phyloP scores from a whole-genome alignment of 2,329 filamentous ascomycete genomes.

The Amauroascus verrucosus region DNA sequence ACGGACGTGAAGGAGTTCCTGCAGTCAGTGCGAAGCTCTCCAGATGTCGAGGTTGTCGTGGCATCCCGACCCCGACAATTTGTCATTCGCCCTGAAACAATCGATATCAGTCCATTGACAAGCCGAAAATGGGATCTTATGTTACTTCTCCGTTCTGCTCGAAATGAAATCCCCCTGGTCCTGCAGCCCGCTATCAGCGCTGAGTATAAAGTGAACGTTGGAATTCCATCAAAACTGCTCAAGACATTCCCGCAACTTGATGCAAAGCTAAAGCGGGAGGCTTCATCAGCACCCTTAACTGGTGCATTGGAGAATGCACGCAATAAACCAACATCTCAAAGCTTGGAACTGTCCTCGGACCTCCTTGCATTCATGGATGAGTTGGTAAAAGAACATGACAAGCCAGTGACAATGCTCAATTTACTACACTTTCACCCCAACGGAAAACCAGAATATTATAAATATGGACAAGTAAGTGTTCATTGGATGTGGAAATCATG shows the following conservation, averaged over 20 bases:
- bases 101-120: slow-evolving; percentile 25
- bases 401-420: slow-evolving; percentile 53
- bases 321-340: slow-evolving; percentile 34
- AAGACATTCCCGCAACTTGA: slow-evolving; percentile 22
- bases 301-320: slow-evolving; percentile 25
- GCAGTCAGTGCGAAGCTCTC: slow-evolving; percentile 20
- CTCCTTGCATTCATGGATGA: slow-evolving; percentile 42
- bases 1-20: slow-evolving; percentile 23
- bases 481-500: neutral
- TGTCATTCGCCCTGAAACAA: slow-evolving; percentile 27
- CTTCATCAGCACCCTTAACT: slow-evolving; percentile 28
- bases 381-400: slow-evolving; percentile 26
- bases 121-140: slow-evolving; percentile 29
- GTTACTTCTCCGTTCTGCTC: slow-evolving; percentile 24
- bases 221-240: slow-evolving; percentile 31
- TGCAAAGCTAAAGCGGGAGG: slow-evolving; percentile 11
- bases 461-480: slow-evolving; percentile 48
- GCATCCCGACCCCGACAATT: slow-evolving; percentile 29
- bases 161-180: slow-evolving; percentile 17
- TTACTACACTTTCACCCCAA: slow-evolving; percentile 47
- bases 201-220: slow-evolving; percentile 28
- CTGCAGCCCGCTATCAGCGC: slow-evolving; percentile 18
- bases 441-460: slow-evolving; percentile 45
- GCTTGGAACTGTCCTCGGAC: slow-evolving; percentile 46
- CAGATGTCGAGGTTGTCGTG: slow-evolving; percentile 24